Percentiles rank a stretch among this genome's conserved stretches.
phyloP scores from a whole-genome alignment of 179 eudicot species.

The Pouteria campechiana region DNA sequence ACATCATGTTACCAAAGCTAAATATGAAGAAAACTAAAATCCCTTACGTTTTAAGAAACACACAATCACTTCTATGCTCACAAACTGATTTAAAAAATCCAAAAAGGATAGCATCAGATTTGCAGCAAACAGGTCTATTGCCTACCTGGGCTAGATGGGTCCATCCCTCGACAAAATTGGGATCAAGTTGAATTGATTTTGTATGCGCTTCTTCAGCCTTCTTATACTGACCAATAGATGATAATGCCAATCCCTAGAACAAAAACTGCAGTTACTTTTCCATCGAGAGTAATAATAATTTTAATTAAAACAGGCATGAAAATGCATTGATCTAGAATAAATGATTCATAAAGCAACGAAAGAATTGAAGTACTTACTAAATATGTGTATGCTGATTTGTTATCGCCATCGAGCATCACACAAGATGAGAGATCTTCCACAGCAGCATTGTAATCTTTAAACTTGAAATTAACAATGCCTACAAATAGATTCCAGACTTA shows the following conservation, averaged over 20 bases:
- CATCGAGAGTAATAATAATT: too few relatives aligned
- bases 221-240: conserved; percentile 69
- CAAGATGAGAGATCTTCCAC: conserved; percentile 79
- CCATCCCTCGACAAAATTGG: conserved; percentile 81
- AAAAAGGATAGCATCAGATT: too few relatives aligned
- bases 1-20: too few relatives aligned
- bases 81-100: too few relatives aligned
- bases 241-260: conserved; percentile 76
- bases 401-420: conserved; percentile 54
- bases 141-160: conserved; percentile 86
- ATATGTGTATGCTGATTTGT: conserved; percentile 93
- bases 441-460: conserved; percentile 85
- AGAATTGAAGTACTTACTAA: conserved; percentile 53
- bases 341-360: too few relatives aligned
- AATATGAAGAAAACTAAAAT: too few relatives aligned
- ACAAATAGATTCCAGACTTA: conserved; percentile 15
- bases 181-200: conserved; percentile 70
- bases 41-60: too few relatives aligned
- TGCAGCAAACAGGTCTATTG: too few relatives aligned
- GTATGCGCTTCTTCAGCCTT: conserved; percentile 87
- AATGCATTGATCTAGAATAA: too few relatives aligned
- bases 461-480: conserved; percentile 95
- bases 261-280: too few relatives aligned
- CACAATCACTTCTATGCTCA: too few relatives aligned
- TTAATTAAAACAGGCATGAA: too few relatives aligned